phyloP scores from a whole-genome alignment of 805 yeast genomes.

The Wickerhamiella spandovensis region DNA sequence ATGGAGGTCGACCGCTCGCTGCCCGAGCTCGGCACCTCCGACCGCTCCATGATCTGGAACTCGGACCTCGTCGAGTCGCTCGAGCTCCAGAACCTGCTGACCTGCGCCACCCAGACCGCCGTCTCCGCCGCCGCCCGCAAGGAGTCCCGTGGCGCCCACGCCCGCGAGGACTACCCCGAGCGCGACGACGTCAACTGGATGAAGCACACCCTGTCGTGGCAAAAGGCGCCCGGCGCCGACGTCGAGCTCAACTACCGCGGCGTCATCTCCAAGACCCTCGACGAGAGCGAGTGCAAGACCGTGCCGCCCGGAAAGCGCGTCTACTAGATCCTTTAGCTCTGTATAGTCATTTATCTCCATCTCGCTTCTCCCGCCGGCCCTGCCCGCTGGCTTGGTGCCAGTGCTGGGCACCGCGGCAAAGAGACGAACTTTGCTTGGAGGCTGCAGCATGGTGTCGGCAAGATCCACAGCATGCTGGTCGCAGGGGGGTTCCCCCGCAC shows the following conservation, averaged over 20 bases:
- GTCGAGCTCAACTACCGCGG: constrained; percentile 73
- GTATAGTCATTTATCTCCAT: neutral
- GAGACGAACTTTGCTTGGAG: no score
- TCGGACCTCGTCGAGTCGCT: constrained; percentile 91
- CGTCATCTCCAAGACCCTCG: constrained; percentile 73
- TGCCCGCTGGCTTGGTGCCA: neutral
- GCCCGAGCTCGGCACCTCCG: constrained; percentile 70
- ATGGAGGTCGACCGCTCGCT: constrained; percentile 61
- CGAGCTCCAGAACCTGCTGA: constrained; percentile 89
- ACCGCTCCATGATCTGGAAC: constrained; percentile 98
- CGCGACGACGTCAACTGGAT: constrained; percentile 97
- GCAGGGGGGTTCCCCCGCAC: no score
- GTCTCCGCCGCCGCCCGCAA: constrained; percentile 84
- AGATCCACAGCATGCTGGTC: no score
- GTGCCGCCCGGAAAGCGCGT: constrained; percentile 93
- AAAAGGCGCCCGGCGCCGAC: constrained; percentile 52
- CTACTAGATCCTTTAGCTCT: neutral
- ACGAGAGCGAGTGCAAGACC: constrained; percentile 82
- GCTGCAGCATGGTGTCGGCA: no score
- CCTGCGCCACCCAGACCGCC: constrained; percentile 96
- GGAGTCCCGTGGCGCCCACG: constrained; percentile 99
- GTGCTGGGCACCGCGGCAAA: no score
- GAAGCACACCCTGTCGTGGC: constrained; percentile 96
- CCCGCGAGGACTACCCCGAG: constrained; percentile 92
- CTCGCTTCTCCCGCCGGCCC: neutral